Evolutionary conservation across 306 rosid genomes (phyloP).

Genomic region (Sesbania bispinosa): DNA sequence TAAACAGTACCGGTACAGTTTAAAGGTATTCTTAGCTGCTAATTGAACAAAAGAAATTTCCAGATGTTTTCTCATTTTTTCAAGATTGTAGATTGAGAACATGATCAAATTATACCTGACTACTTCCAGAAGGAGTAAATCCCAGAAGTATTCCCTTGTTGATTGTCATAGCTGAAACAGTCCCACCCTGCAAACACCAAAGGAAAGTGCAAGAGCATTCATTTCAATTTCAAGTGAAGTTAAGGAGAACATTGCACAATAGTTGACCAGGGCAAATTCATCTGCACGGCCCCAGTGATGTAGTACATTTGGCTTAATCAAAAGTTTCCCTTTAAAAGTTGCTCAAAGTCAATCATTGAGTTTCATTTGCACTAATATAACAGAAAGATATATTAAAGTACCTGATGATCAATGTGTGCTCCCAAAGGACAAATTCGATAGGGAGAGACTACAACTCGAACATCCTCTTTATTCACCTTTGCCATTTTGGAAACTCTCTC

Average conservation of each 20-base stretch:
- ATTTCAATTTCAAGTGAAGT: constrained; percentile 7
- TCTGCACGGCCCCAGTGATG: background rate
- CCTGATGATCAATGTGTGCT: constrained; percentile 99
- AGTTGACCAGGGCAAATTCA: background rate
- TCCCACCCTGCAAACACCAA: constrained; percentile 68
- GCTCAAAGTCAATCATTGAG: background rate
- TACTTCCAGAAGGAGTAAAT: constrained; percentile 69
- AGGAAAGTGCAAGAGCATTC: background rate
- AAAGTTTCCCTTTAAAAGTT: background rate
- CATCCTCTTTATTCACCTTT: constrained; percentile 43
- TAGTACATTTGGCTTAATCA: background rate
- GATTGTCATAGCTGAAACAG: constrained; percentile 83
- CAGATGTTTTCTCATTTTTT: constrained; percentile 7
- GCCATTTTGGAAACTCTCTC: constrained; percentile 59
- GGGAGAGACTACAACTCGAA: constrained; percentile 80
- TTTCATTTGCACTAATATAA: constrained; percentile 4
- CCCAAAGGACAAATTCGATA: constrained; percentile 97
- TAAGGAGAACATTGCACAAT: background rate
- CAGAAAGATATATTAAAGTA: constrained; percentile 27
- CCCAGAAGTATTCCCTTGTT: constrained; percentile 86
- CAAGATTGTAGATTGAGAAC: background rate
- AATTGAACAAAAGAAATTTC: constrained; percentile 8
- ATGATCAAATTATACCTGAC: constrained; percentile 41
- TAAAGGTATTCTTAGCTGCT: background rate
- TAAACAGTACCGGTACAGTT: background rate